phyloP scores from a whole-genome alignment of 208 protist genomes.

The Trypanosoma brucei region DNA sequence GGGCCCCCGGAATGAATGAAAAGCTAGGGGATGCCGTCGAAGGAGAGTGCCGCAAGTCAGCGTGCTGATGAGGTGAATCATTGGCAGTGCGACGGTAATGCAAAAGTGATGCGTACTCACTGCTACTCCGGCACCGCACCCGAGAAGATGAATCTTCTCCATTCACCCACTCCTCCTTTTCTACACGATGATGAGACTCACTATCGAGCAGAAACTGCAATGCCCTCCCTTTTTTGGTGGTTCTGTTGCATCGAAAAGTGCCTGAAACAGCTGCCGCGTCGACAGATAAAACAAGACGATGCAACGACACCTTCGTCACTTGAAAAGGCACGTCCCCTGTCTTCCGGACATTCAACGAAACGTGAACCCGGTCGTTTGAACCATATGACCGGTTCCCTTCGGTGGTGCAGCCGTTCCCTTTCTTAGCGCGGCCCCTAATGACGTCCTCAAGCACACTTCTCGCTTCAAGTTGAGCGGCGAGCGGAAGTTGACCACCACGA shows the following conservation, averaged over 20 bases:
- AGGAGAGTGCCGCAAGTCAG: background rate
- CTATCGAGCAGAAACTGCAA: slow-evolving; percentile 62
- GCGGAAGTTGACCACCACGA: background rate
- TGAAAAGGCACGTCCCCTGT: background rate
- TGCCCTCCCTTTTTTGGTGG: slow-evolving; percentile 24
- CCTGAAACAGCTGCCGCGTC: background rate
- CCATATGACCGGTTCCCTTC: slow-evolving; percentile 56
- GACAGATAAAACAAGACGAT: slow-evolving; percentile 75
- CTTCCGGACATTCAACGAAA: slow-evolving; percentile 48
- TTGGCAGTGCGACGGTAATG: slow-evolving; percentile 61
- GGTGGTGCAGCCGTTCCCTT: slow-evolving; percentile 48
- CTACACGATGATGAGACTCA: slow-evolving; percentile 19
- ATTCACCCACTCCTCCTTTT: slow-evolving; percentile 21
- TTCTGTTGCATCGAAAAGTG: slow-evolving; percentile 11
- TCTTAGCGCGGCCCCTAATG: slow-evolving; percentile 9
- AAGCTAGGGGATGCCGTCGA: slow-evolving; percentile 64
- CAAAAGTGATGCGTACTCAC: slow-evolving; percentile 57
- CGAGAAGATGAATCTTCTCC: slow-evolving; percentile 47
- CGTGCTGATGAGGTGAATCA: background rate
- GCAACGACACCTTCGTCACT: slow-evolving; percentile 40
- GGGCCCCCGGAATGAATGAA: slow-evolving; percentile 62
- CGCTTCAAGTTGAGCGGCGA: background rate
- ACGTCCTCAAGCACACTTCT: background rate
- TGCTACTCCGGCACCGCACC: background rate
- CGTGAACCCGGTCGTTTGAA: slow-evolving; percentile 76